phyloP scores from a whole-genome alignment of 768 basidiomycete genomes.

The Russula olivacea region DNA sequence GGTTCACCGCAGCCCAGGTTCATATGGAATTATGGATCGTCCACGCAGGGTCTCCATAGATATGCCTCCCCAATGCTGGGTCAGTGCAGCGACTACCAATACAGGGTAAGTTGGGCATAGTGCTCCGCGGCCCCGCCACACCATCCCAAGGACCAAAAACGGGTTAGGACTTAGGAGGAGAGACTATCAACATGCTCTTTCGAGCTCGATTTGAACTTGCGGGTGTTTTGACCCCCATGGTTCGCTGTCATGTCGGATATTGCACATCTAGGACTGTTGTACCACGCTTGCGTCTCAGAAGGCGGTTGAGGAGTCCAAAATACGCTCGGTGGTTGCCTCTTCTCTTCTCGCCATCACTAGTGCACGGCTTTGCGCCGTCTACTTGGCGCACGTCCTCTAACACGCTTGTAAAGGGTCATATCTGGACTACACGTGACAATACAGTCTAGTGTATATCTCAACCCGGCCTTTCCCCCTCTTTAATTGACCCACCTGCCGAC shows the following conservation, averaged over 20 bases:
- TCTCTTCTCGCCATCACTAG: neutral
- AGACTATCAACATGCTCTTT: neutral
- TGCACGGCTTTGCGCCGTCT: neutral
- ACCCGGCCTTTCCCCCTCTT: too few relatives aligned
- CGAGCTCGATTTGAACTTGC: constrained; percentile 1
- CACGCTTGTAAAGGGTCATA: neutral
- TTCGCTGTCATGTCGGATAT: neutral
- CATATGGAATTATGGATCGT: neutral
- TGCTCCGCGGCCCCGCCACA: neutral
- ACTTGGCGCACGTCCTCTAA: neutral
- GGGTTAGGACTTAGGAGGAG: neutral
- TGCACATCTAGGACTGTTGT: neutral
- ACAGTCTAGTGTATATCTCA: constrained; percentile 1
- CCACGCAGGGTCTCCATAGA: neutral
- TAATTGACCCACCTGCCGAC: too few relatives aligned
- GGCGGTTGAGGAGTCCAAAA: neutral
- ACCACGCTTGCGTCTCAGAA: neutral
- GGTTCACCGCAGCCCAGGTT: neutral
- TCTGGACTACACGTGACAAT: neutral
- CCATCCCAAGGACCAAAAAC: neutral
- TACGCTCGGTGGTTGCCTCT: neutral
- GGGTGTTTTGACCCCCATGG: neutral
- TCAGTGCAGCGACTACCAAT: neutral
- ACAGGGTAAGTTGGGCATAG: neutral
- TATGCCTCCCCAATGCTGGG: neutral